Conservation (phyloP, 2,329 filamentous ascomycete genomes). For the Trichophaea hybrida region DNA sequence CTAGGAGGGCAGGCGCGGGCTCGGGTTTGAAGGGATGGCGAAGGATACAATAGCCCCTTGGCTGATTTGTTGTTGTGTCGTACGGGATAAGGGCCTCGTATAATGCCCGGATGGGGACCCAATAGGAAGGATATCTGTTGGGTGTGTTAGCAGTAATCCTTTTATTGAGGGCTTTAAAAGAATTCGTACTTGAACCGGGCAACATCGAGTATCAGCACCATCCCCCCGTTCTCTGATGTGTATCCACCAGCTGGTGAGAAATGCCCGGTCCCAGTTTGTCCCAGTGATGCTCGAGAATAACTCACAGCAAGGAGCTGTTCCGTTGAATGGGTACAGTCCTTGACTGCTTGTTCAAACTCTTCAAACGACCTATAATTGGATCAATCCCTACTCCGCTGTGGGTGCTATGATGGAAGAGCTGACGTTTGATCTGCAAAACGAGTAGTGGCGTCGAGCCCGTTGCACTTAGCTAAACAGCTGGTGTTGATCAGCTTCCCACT, state of each 20-base stretch:
- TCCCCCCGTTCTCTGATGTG: conserved; percentile 17
- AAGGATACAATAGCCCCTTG: conserved; percentile 20
- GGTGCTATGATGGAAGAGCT: not conserved
- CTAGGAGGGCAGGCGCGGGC: conserved; percentile 8
- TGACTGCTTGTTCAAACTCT: conserved; percentile 18
- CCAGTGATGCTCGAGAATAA: conserved; percentile 21
- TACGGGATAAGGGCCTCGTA: conserved; percentile 17
- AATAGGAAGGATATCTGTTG: conserved; percentile 21
- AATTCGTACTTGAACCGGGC: conserved; percentile 19
- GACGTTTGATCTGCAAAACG: conserved; percentile 16
- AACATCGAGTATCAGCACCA: conserved; percentile 22
- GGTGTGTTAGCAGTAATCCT: not conserved
- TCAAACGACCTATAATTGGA: conserved; percentile 6
- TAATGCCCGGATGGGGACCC: conserved; percentile 19
- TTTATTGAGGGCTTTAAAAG: not conserved
- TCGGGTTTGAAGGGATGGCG: not conserved
- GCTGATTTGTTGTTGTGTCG: conserved; percentile 17
- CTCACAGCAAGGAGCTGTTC: conserved; percentile 18
- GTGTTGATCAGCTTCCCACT: too few species aligned
- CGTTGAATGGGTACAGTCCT: conserved; percentile 11
- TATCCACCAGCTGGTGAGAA: conserved; percentile 24
- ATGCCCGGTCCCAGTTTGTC: conserved; percentile 21
- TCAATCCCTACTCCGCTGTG: conserved; percentile 1
- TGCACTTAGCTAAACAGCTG: conserved; percentile 19
- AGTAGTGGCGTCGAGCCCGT: conserved; percentile 20